Evolutionary conservation across 768 basidiomycete species (phyloP).

Genomic region (Naganishia vaughanmartiniae): DNA sequence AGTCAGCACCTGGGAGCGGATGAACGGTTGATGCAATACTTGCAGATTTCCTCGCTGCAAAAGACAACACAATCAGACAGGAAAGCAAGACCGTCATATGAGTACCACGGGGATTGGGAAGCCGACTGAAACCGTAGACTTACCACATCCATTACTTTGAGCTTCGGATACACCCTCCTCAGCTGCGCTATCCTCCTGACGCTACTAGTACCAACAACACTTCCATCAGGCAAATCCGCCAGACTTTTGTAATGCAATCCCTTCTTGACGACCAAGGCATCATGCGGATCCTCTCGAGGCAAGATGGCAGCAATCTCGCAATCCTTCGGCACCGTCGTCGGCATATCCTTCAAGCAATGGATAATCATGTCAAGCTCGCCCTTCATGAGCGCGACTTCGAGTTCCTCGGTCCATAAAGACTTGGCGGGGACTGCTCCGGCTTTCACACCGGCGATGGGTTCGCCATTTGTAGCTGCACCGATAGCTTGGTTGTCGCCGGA

Average conservation of each 20-base stretch:
- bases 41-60: conserved; percentile 74
- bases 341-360: conserved; percentile 89
- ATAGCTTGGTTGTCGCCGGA: conserved; percentile 54
- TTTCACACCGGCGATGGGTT: conserved; percentile 22
- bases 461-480: neutral
- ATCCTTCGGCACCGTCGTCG: conserved; percentile 77
- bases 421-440: conserved; percentile 42
- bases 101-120: neutral
- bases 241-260: conserved; percentile 68
- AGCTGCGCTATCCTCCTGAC: conserved; percentile 89
- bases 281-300: conserved; percentile 82
- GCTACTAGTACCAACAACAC: conserved; percentile 92
- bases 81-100: neutral
- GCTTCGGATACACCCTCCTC: conserved; percentile 68
- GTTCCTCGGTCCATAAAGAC: conserved; percentile 90
- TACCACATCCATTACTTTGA: conserved; percentile 75
- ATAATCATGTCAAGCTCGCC: conserved; percentile 82
- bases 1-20: neutral
- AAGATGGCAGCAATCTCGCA: conserved; percentile 81
- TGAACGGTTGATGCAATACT: conserved; percentile 47
- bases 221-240: conserved; percentile 79
- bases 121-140: conserved; percentile 58
- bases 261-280: conserved; percentile 79
- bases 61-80: conserved; percentile 51
- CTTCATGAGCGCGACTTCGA: conserved; percentile 77